Evolutionary conservation across 2,329 filamentous ascomycete species (phyloP), one percentile per base, ranked within the genome.

Genomic region (Chaetomiaceae sp.): DNA sequence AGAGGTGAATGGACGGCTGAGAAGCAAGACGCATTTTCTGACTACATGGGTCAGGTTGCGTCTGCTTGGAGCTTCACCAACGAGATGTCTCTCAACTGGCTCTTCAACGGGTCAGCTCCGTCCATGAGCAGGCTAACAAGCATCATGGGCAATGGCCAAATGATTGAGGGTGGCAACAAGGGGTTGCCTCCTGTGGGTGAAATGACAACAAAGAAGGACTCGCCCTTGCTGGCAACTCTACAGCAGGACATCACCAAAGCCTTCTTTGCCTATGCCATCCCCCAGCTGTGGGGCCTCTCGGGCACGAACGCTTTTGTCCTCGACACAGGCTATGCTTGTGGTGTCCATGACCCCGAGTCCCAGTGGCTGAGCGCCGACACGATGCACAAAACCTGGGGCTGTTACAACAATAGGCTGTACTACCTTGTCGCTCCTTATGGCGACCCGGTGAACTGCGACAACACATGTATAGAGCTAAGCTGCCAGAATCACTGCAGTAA

Each of bases 231-330:
- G n/a, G n/a, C 22, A 9, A 9, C 22, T 24, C 5, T 24, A 24
- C 22, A 52, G 27, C 15, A 20, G 22, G 50, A 52, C 41, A 45
- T 59, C 32, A 8, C 38, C 42, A 61, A 57, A 47, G 39, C 57
- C 33, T 56, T 66, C 43, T 65, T 56, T 43, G 61, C 51, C 38
- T 63, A 51, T 34, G 53, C 59, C 43, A 63, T 67, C 44, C 63
- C 65, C 8, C 42, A 47, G 10, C 32, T 61, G 3, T 68, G 64
- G 65, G 42, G 45, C n/a, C 42, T 43, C 20, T 58, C 61, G 4
- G 51, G 52, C 5, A 50, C 48, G 9, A 50, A 56, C 17, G 56
- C 60, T 10, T 66, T 67, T 35, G 46, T 67, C 38, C 41, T 66
- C 37, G 60, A 65, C 54, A 58, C 61, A 11, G 63, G 62, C 24